phyloP scores from a whole-genome alignment of 305 asterid genomes.

The Vinca major region DNA sequence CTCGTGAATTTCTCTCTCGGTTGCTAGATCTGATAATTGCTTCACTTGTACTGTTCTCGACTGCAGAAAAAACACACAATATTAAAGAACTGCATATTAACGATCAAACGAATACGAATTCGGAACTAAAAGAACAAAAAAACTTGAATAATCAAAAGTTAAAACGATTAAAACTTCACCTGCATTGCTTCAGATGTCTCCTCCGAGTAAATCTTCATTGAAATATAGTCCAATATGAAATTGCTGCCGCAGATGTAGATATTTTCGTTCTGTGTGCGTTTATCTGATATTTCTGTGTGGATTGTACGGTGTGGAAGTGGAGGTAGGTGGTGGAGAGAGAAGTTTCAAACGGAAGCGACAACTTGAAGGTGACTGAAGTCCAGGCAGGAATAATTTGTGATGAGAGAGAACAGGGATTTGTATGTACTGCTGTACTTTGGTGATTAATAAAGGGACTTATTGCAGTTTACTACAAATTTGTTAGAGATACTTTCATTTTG shows the following conservation, averaged over 20 bases:
- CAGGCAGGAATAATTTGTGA: background rate
- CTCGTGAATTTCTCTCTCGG: slow-evolving; percentile 87
- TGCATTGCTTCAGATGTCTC: slow-evolving; percentile 16
- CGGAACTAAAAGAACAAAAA: background rate
- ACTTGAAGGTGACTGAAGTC: slow-evolving; percentile 1
- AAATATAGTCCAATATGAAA: background rate
- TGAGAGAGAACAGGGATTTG: too few relatives aligned
- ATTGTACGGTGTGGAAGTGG: background rate
- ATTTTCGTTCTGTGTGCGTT: too few relatives aligned
- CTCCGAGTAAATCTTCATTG: background rate
- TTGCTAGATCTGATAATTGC: slow-evolving; percentile 84
- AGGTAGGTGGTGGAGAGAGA: background rate
- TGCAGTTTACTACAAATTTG: too few relatives aligned
- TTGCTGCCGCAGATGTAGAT: too few relatives aligned
- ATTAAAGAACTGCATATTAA: background rate
- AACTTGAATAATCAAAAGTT: background rate
- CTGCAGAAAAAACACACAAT: slow-evolving; percentile 24
- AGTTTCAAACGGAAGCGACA: background rate
- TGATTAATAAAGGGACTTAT: too few relatives aligned
- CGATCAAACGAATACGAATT: background rate
- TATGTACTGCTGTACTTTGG: too few relatives aligned
- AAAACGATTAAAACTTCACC: slow-evolving; percentile 8
- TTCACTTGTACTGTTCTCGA: slow-evolving; percentile 65
- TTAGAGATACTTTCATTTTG: too few relatives aligned
- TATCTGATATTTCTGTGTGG: too few relatives aligned